Conservation (phyloP, 345 rosid species). For the Lumnitzera littorea region DNA sequence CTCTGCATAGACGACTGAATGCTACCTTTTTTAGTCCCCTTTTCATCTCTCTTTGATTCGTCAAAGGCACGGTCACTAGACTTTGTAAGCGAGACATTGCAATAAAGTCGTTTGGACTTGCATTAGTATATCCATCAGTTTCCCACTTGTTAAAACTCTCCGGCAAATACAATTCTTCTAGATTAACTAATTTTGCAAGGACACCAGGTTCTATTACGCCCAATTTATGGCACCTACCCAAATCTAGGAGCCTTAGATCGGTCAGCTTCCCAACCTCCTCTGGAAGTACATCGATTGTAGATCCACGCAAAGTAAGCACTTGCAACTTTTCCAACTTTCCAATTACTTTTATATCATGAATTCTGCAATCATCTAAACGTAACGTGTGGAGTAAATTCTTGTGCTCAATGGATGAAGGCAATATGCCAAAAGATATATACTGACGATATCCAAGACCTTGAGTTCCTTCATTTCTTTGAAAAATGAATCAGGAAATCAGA, state of each 20-base stretch:
- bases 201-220: constrained; percentile 12
- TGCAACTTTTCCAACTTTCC: neutral
- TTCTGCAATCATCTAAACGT: neutral
- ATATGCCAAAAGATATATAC: neutral
- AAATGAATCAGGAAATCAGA: constrained; percentile 3
- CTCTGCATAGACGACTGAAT: too few species aligned
- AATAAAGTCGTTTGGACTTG: constrained; percentile 14
- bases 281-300: neutral
- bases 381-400: constrained; percentile 7
- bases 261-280: constrained; percentile 7
- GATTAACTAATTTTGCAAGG: constrained; percentile 1
- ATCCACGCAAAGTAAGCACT: constrained; percentile 5
- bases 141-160: constrained; percentile 16
- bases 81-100: constrained; percentile 3
- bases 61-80: too few species aligned
- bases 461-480: constrained; percentile 12
- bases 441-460: constrained; percentile 13
- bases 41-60: too few species aligned
- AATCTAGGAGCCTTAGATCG: constrained; percentile 10
- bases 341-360: constrained; percentile 10
- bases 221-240: constrained; percentile 10
- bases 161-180: constrained; percentile 20
- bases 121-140: neutral
- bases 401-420: constrained; percentile 2
- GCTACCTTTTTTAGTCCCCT: too few species aligned